Evolutionary conservation across 139 green algal species (phyloP).

Genomic region (Tetraselmis striata): DNA sequence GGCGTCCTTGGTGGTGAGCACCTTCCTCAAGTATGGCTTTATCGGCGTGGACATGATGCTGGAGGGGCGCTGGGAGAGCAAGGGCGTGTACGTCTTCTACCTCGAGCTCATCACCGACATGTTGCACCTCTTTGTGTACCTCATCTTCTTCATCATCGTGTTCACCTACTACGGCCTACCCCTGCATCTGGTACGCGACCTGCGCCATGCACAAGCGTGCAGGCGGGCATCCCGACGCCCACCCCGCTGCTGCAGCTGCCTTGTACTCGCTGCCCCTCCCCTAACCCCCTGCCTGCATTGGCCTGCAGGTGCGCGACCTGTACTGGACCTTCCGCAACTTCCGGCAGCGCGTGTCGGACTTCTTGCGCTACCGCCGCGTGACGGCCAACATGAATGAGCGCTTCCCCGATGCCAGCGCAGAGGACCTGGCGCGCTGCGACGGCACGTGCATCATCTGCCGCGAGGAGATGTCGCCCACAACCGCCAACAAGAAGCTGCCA

Average conservation of each 20-base stretch:
- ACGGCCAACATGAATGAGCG: slow-evolving; percentile 48
- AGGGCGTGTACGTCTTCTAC: slow-evolving; percentile 48
- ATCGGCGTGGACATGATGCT: slow-evolving; percentile 29
- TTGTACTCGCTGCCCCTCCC: too few species aligned
- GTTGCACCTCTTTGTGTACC: slow-evolving; percentile 52
- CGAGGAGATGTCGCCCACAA: slow-evolving; percentile 45
- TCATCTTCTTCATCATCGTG: slow-evolving; percentile 58
- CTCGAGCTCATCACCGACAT: slow-evolving; percentile 52
- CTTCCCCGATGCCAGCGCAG: slow-evolving; percentile 45
- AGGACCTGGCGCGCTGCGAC: slow-evolving; percentile 41
- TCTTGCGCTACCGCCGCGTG: slow-evolving; percentile 45
- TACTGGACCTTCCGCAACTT: slow-evolving; percentile 58
- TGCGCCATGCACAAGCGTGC: too few species aligned
- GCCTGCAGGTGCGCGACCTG: too few species aligned
- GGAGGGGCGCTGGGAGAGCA: slow-evolving; percentile 43
- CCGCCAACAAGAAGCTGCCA: slow-evolving; percentile 49
- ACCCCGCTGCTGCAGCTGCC: too few species aligned
- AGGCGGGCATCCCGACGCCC: too few species aligned
- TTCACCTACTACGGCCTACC: slow-evolving; percentile 51
- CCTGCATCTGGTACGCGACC: slow-evolving; percentile 39
- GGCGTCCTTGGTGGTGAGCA: slow-evolving; percentile 29
- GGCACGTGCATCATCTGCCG: slow-evolving; percentile 57
- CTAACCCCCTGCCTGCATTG: too few species aligned
- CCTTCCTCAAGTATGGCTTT: slow-evolving; percentile 43
- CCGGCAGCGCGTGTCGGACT: slow-evolving; percentile 32